Conservation (phyloP, 345 rosid species). For the Eucalyptus sp. region DNA sequence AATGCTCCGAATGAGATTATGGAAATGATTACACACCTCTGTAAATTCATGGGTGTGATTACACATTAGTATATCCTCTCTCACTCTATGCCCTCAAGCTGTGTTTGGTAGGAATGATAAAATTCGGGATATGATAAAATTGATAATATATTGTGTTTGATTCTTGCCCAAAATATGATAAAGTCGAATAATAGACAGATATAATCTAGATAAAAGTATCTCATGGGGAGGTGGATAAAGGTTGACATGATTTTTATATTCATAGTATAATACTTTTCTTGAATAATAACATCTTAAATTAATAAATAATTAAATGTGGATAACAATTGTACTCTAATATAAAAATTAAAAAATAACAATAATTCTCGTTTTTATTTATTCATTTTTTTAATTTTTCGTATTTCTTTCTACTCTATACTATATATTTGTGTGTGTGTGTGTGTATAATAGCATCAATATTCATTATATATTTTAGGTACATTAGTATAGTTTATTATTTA, state of each 20-base stretch:
- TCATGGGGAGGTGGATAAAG: background rate
- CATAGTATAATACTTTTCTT: accelerated
- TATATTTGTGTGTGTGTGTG: accelerated
- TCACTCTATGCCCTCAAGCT: background rate
- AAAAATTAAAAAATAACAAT: no score
- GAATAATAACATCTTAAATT: no score
- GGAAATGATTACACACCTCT: background rate
- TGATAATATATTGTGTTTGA: background rate
- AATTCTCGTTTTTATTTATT: no score
- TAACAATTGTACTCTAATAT: accelerated
- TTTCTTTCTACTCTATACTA: no score
- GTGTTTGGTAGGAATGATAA: background rate
- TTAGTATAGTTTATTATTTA: no score
- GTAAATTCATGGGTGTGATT: background rate
- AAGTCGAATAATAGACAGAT: background rate
- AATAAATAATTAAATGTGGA: no score
- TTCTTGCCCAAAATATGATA: no score
- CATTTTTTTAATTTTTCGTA: accelerated
- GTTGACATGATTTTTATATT: background rate
- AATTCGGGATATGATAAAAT: background rate
- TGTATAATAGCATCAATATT: no score
- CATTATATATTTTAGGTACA: background rate
- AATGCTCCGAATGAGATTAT: background rate
- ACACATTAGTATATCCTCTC: background rate
- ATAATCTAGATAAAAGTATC: no score